Conservation (phyloP, 257 asterid genomes). For the Euphrasia confusa region DNA sequence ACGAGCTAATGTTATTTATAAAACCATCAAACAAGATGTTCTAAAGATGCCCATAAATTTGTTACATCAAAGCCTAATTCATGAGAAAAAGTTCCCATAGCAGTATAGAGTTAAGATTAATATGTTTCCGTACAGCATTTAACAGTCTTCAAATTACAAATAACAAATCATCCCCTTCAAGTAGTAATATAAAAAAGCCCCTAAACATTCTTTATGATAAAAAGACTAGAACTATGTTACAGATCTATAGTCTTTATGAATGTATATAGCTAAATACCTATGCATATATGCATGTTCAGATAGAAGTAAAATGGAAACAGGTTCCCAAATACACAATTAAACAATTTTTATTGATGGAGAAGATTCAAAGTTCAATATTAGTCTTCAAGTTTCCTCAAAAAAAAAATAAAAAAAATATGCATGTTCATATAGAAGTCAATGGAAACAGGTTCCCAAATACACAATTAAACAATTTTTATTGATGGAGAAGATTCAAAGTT, state of each 20-base stretch:
- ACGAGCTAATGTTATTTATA: constrained; percentile 1
- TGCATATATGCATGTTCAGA: constrained; percentile 4
- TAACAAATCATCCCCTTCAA: neutral
- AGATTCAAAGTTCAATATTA: constrained; percentile 16
- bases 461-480: neutral
- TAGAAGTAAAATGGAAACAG: constrained; percentile 11
- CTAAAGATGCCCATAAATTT: constrained; percentile 7
- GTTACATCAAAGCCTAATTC: constrained; percentile 6
- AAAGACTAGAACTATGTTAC: neutral
- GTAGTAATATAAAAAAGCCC: neutral
- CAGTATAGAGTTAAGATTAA: neutral
- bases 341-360: neutral
- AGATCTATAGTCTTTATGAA: constrained; percentile 12
- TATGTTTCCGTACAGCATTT: constrained; percentile 1
- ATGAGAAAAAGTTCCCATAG: neutral
- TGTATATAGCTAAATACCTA: constrained; percentile 12
- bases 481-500: constrained; percentile 15
- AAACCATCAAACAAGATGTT: constrained; percentile 2
- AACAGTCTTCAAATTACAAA: neutral
- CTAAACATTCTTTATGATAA: neutral
- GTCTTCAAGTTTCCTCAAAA: too few relatives aligned
- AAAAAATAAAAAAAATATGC: neutral
- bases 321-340: neutral
- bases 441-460: constrained; percentile 5
- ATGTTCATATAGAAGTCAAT: neutral